Evolutionary conservation across 768 basidiomycete genomes (phyloP).

Genomic region (Boletus patriciae): DNA sequence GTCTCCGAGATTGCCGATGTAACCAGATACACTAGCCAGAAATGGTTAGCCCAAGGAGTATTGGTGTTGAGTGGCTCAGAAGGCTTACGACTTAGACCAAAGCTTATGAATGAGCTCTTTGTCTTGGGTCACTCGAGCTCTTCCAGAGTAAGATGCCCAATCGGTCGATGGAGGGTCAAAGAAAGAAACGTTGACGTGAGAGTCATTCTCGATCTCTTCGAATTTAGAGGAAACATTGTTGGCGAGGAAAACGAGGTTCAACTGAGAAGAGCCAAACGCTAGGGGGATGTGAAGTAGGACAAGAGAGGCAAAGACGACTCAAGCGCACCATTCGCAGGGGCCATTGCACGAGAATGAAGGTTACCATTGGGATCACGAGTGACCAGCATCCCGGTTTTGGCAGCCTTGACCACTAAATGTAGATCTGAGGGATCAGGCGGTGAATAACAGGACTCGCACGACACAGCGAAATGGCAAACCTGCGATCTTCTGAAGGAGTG

Average conservation of each 20-base stretch:
- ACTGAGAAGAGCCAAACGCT: constrained; percentile 48
- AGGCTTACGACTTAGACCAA: constrained; percentile 54
- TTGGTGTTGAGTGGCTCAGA: neutral
- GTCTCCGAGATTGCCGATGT: constrained; percentile 87
- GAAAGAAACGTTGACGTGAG: constrained; percentile 80
- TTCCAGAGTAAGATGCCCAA: constrained; percentile 81
- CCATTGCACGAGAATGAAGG: constrained; percentile 82
- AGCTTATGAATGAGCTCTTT: constrained; percentile 61
- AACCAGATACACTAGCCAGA: constrained; percentile 55
- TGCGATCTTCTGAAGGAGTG: constrained; percentile 64
- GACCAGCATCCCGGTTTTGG: constrained; percentile 74
- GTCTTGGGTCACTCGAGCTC: constrained; percentile 64
- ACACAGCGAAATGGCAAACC: constrained; percentile 35
- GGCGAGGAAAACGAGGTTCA: constrained; percentile 66
- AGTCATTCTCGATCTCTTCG: constrained; percentile 72
- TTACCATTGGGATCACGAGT: constrained; percentile 66
- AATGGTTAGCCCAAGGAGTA: neutral
- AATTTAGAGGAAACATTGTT: constrained; percentile 75
- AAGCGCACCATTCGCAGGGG: constrained; percentile 60
- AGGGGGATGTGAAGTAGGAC: neutral
- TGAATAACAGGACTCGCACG: neutral
- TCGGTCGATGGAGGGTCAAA: constrained; percentile 65
- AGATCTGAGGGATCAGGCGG: constrained; percentile 44
- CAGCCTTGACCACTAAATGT: constrained; percentile 60
- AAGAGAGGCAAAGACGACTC: neutral